These are phyloP conservation scores for Pelargonium nanum DNA, from an alignment of 345 rosid species.

Conservation along the genomic window DNA sequence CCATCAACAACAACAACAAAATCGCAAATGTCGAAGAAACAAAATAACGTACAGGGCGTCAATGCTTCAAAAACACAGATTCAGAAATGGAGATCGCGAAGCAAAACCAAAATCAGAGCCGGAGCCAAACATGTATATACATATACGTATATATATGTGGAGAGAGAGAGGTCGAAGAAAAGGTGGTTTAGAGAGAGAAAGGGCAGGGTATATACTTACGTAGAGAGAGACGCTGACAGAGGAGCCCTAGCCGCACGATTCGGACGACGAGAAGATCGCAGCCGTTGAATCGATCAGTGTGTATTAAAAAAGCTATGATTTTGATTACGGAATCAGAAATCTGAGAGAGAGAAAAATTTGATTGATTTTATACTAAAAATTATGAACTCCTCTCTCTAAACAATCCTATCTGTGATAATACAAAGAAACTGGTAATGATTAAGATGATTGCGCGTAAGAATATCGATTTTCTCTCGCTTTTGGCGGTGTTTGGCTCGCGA, in stretches of 20 bases:
- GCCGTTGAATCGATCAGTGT: conserved; percentile 23
- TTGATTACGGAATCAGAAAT: not conserved
- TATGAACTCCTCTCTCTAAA: no score
- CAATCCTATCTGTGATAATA: no score
- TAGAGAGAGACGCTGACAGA: conserved; percentile 16
- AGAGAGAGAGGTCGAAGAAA: conserved; percentile 3
- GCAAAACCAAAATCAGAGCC: not conserved
- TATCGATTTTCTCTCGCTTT: not conserved
- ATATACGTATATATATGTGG: not conserved
- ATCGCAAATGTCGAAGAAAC: not conserved
- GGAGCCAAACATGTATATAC: not conserved
- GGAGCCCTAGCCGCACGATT: conserved; percentile 30
- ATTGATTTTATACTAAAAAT: no score
- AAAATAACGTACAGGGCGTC: not conserved
- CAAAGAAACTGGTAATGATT: not conserved
- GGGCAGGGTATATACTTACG: conserved; percentile 17
- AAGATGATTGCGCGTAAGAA: not conserved
- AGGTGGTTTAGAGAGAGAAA: conserved; percentile 14
- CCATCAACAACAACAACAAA: no score
- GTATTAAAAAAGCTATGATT: not conserved
- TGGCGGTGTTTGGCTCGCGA: not conserved
- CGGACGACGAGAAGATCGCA: conserved; percentile 22
- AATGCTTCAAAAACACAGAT: not conserved
- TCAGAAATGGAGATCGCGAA: not conserved
- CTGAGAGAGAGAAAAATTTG: not conserved